Evolutionary conservation across 1,139 yeast species (phyloP).

Genomic region (Yarrowia galli): DNA sequence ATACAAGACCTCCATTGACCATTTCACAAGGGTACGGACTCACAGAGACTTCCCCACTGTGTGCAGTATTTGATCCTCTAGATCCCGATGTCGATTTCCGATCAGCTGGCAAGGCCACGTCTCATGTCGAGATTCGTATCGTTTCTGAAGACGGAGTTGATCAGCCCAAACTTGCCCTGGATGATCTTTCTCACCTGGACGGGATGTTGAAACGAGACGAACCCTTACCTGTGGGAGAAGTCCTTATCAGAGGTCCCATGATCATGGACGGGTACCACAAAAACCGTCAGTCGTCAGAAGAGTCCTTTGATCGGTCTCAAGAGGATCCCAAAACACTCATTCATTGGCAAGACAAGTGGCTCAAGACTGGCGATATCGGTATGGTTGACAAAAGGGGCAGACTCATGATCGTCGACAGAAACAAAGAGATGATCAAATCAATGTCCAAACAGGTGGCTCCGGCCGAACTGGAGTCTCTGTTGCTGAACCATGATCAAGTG

Average conservation of each 20-base stretch:
- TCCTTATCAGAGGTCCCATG: conserved; percentile 74
- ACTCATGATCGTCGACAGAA: conserved; percentile 71
- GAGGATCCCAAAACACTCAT: conserved; percentile 20
- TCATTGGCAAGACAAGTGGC: conserved; percentile 60
- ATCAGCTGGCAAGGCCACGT: conserved; percentile 57
- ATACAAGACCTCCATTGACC: conserved; percentile 38
- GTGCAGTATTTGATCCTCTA: conserved; percentile 44
- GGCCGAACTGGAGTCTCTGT: conserved; percentile 73
- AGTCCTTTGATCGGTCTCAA: conserved; percentile 56
- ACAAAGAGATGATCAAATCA: conserved; percentile 79
- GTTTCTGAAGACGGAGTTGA: conserved; percentile 56
- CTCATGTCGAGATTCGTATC: conserved; percentile 57
- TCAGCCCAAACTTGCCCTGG: conserved; percentile 53
- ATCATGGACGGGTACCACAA: conserved; percentile 67
- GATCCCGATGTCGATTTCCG: conserved; percentile 43
- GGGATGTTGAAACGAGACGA: conserved; percentile 46
- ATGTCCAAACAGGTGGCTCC: conserved; percentile 88
- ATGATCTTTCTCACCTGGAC: conserved; percentile 41
- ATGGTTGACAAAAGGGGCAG: conserved; percentile 61
- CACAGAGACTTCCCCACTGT: conserved; percentile 57
- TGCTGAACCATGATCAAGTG: conserved; percentile 56
- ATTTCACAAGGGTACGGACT: conserved; percentile 74
- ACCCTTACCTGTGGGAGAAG: conserved; percentile 64
- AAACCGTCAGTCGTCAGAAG: conserved; percentile 60
- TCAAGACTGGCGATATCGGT: conserved; percentile 81